These are phyloP conservation scores for Yarrowia galli DNA, from an alignment of 1,139 yeast genomes.

Conservation along the genomic window DNA sequence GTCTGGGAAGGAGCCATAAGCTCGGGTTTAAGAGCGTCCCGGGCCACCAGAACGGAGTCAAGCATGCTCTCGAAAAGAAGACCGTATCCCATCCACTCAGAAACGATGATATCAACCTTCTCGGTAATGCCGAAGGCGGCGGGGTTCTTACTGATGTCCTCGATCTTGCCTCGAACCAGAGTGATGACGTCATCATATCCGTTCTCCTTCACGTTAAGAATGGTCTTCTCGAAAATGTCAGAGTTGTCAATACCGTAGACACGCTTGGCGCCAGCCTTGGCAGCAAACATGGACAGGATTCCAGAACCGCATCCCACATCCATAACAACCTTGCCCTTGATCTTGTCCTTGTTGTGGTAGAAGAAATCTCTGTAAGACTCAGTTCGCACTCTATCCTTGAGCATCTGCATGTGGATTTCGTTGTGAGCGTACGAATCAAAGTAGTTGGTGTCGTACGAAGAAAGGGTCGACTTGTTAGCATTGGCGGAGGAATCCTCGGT, in stretches of 20 bases:
- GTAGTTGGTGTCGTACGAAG: constrained; percentile 64
- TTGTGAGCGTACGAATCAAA: constrained; percentile 95
- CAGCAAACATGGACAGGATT: constrained; percentile 95
- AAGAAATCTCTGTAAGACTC: constrained; percentile 91
- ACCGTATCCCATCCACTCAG: constrained; percentile 99
- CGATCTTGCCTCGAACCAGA: constrained; percentile 88
- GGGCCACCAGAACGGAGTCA: constrained; percentile 92
- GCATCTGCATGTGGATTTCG: constrained; percentile 98
- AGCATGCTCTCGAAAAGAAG: constrained; percentile 95
- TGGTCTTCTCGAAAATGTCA: constrained; percentile 92
- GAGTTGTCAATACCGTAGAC: constrained; percentile 98
- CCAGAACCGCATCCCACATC: constrained; percentile 99
- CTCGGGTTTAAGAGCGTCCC: constrained; percentile 86
- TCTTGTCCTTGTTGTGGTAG: constrained; percentile 84
- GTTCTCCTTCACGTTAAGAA: constrained; percentile 79
- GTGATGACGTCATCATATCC: constrained; percentile 90
- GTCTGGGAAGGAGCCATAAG: constrained; percentile 96
- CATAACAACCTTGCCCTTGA: constrained; percentile 89
- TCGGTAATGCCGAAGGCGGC: constrained; percentile 51
- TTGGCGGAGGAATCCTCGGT: constrained; percentile 9
- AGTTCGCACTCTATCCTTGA: constrained; percentile 93
- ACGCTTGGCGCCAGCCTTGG: constrained; percentile 95
- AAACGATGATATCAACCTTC: constrained; percentile 89
- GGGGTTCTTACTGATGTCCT: constrained; percentile 82
- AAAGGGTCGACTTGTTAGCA: constrained; percentile 36